phyloP scores from a whole-genome alignment of 2,329 filamentous ascomycete species.

The Oidium heveae region DNA sequence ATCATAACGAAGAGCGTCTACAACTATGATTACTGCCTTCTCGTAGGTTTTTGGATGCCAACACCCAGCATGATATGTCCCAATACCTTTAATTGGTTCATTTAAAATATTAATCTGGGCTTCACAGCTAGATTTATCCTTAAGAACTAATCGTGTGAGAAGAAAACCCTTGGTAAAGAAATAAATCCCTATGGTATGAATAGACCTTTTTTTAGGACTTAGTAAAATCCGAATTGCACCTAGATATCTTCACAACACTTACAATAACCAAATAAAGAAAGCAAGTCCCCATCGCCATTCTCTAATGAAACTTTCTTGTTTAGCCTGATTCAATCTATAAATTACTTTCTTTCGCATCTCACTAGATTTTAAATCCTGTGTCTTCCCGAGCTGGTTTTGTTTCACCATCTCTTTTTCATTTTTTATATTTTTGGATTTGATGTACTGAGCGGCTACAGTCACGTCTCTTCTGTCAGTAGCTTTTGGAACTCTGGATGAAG shows the following conservation, averaged over 20 bases:
- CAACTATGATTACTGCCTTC: conserved; percentile 69
- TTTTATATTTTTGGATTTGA: conserved; percentile 11
- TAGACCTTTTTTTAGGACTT: conserved; percentile 10
- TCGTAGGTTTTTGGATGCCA: conserved; percentile 93
- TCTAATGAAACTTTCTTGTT: conserved; percentile 7
- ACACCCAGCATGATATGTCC: conserved; percentile 42
- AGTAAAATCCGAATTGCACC: no score
- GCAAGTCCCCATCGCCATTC: conserved; percentile 13
- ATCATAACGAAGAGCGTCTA: conserved; percentile 89
- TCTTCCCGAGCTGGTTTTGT: not conserved
- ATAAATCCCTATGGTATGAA: conserved; percentile 62
- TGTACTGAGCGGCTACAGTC: conserved; percentile 13
- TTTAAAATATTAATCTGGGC: conserved; percentile 35
- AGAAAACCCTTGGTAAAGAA: conserved; percentile 92
- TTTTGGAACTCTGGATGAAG: conserved; percentile 6
- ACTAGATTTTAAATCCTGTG: not conserved
- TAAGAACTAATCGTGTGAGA: conserved; percentile 58
- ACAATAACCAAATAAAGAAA: conserved; percentile 14
- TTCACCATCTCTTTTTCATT: conserved; percentile 8
- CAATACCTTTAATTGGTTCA: conserved; percentile 7
- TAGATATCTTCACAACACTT: conserved; percentile 4
- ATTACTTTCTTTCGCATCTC: conserved; percentile 8
- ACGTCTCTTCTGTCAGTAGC: conserved; percentile 10
- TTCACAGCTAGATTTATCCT: conserved; percentile 47
- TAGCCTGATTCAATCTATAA: conserved; percentile 11